Base-by-base conservation (phyloP, 495 filamentous ascomycete species). In the Aspergillus baeticus region DNA sequence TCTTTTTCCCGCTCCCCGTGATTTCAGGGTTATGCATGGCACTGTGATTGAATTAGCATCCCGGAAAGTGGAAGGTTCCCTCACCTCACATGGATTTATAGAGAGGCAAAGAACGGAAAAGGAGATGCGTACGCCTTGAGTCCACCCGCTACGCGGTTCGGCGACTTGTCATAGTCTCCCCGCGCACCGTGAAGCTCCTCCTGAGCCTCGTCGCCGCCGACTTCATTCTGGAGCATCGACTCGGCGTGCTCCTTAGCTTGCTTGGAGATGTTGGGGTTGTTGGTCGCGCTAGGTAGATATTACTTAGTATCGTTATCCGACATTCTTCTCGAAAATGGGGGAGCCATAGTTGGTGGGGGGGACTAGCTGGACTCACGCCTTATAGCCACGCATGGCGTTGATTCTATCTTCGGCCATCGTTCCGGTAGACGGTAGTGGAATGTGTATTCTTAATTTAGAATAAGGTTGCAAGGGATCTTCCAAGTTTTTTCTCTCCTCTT, bases 181-280 rank as follows among this genome's bases (percentile, higher is more conserved):
- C 46, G 34, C n/a, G 42, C 20, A 2, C 39, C 22, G 13, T 63
- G 37, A 3, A 59, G 39, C 1, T 63, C 57, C 2, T 48, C 42
- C 34, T 49, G 53, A 0, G 54, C 43, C 55, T 60, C 39, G 17
- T 59, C 46, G 13, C 54, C 45, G 22, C 54, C 59, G 18, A 65
- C 44, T 38, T 73, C 47, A 33, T 72, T 49, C 17, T 49, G 17
- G 23, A 78, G 67, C 21, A 72, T 70, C 38, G 71, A 63, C 60
- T 72, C 58, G 20, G 72, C 73, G 23, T 68, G 66, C 48, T 72
- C 38, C 62, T 77, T 78, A 36, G 74, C 73, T 50, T 71, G 67
- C 1, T 73, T 66, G 0, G 73, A 76, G 17, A 69, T 63, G 11
- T 68, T 69, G 31, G 73, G 73, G 57, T 77, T 77, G 48, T 68